Conservation (phyloP, 768 basidiomycete genomes). For the Cytidiella melzeri region DNA sequence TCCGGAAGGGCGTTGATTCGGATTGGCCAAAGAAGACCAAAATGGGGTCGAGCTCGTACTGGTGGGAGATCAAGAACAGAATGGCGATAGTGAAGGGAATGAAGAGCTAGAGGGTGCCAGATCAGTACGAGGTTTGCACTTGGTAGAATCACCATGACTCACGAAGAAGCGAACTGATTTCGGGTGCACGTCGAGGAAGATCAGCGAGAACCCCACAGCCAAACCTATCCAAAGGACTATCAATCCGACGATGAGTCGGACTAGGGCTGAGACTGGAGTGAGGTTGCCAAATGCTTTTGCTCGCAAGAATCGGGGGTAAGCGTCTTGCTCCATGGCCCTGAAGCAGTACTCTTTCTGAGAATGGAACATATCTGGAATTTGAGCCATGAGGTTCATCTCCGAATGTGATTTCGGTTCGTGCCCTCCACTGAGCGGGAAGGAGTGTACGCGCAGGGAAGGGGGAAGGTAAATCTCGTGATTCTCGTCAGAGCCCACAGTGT, state of each 20-base stretch:
- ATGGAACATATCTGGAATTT: constrained; percentile 96
- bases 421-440: constrained; percentile 76
- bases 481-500: constrained; percentile 70
- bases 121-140: background rate
- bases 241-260: constrained; percentile 80
- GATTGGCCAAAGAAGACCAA: constrained; percentile 91
- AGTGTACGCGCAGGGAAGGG: constrained; percentile 83
- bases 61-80: constrained; percentile 89
- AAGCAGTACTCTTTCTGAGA: constrained; percentile 96
- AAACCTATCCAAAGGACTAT: constrained; percentile 94
- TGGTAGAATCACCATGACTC: constrained; percentile 31
- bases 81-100: constrained; percentile 87
- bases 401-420: constrained; percentile 64
- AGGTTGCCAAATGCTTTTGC: constrained; percentile 98
- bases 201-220: constrained; percentile 80
- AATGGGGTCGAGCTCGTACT: constrained; percentile 95
- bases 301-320: constrained; percentile 89
- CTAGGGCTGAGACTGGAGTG: constrained; percentile 84
- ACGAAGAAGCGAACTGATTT: constrained; percentile 94
- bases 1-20: constrained; percentile 95
- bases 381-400: constrained; percentile 75
- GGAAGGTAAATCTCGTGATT: constrained; percentile 99
- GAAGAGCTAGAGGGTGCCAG: constrained; percentile 70
- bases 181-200: constrained; percentile 91
- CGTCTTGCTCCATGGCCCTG: constrained; percentile 93